Conservation (phyloP, 768 basidiomycete species). For the Dioszegia hungarica region DNA sequence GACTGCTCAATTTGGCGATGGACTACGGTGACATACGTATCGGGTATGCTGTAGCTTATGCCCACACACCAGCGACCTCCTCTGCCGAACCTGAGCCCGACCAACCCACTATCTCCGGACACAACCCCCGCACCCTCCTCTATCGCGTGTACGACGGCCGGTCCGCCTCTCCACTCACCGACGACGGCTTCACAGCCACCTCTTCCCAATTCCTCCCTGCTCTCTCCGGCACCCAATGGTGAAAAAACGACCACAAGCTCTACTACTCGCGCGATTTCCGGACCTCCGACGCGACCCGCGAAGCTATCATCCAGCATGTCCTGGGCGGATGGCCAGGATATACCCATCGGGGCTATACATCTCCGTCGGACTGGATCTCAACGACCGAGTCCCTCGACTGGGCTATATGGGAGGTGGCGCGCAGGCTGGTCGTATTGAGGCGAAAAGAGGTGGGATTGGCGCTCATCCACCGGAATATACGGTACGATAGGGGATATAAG, state of each 20-base stretch:
- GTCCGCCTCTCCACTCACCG: not conserved
- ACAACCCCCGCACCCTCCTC: not conserved
- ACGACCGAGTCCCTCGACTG: not conserved
- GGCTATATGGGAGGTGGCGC: not conserved
- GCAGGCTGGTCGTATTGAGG: not conserved
- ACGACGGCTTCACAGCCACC: not conserved
- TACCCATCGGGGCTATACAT: not conserved
- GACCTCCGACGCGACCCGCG: not conserved
- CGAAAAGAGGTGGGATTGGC: not conserved
- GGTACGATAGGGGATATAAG: not conserved
- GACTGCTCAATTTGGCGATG: too few relatives aligned
- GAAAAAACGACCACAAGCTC: not conserved
- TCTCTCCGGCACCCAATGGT: not conserved
- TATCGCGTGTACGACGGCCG: not conserved
- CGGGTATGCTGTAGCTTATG: too few relatives aligned
- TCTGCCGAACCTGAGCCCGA: not conserved
- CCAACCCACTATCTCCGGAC: not conserved
- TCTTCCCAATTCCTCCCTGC: not conserved
- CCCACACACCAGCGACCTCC: not conserved
- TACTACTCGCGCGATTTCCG: not conserved
- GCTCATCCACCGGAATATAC: not conserved
- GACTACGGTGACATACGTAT: too few relatives aligned
- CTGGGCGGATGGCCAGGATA: not conserved
- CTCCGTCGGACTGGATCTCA: not conserved
- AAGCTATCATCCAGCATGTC: not conserved